Evolutionary conservation across 306 rosid genomes (phyloP).

Genomic region (Carpinus viminea): DNA sequence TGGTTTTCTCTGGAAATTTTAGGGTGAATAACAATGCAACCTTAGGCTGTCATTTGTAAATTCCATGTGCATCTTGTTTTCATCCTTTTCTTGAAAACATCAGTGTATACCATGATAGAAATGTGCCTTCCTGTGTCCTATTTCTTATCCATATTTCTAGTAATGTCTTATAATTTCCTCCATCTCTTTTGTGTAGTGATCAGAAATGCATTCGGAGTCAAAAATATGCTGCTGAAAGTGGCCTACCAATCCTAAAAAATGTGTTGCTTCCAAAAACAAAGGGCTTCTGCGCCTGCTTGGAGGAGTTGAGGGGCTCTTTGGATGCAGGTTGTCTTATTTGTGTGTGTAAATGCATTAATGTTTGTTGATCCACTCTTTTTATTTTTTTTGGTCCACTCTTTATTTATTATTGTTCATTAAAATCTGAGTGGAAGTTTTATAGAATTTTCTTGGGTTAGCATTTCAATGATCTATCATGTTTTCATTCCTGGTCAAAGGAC

Average conservation of each 20-base stretch:
- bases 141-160: not conserved
- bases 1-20: conserved; percentile 2
- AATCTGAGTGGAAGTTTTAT: not conserved
- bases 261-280: conserved; percentile 77
- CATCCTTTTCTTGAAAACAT: not conserved
- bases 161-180: conserved; percentile 5
- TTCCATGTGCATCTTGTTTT: not conserved
- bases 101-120: not conserved
- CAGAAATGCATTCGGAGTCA: conserved; percentile 69
- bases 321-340: conserved; percentile 54
- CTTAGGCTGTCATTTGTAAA: not conserved
- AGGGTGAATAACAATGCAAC: not conserved
- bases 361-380: not conserved
- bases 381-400: not conserved
- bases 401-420: not conserved
- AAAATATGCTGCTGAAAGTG: conserved; percentile 73
- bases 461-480: conserved; percentile 2
- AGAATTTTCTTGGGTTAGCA: not conserved
- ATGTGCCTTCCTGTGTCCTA: not conserved
- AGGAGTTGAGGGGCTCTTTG: conserved; percentile 55
- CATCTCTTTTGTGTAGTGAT: conserved; percentile 51
- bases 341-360: conserved; percentile 15
- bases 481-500: not conserved
- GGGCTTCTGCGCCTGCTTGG: conserved; percentile 69
- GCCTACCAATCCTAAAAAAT: conserved; percentile 60